Base-by-base conservation (phyloP, 108 stramenopile genomes). In the Fragilariopsis cylindrus region DNA sequence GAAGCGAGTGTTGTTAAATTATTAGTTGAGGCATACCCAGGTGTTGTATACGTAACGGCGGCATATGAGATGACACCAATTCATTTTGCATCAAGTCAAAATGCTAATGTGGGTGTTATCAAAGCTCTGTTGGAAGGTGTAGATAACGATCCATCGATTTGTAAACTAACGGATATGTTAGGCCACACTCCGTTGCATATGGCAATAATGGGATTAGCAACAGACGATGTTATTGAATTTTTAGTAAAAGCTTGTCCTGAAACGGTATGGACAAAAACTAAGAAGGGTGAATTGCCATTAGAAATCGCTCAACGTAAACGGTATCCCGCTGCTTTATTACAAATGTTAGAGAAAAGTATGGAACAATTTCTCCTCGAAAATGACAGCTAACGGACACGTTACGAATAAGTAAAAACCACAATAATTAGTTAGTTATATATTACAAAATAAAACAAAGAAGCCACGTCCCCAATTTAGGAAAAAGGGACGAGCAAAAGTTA, bases 161-260 rank as follows among this genome's bases (percentile, higher is more conserved):
- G 79, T 21, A 64, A 55, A 13, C 15, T 78, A 39, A 64, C 70
- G 7, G 82, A 83, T 68, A 62, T 76, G 55, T 18, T 75, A 30
- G 82, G 82, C 18, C 70, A 78, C 43, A 79, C 78, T n/a, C 82
- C 82, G 6, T 56, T 83, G 58, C 82, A 83, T 53, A 65, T 83
- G 74, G 77, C 78, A 9, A n/a, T 83, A n/a, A 72, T 75, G 75
- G 71, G 71, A 21, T 48, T 75, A 41, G 77, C 77, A 3, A 69
- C 78, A 7, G 71, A 74, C 60, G 78, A 83, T 18, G 72, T 76
- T 44, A 69, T 83, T 47, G 73, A 79, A 69, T 70, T 79, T 9
- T 56, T 83, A 50, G 82, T 83, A 11, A 70, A 69, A 3, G 69
- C 64, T 63, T 69, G 60, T 21, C 78, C 82, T 1, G 82, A 78